Percentiles rank a stretch among this genome's conserved stretches.
phyloP scores from a whole-genome alignment of 2,329 filamentous ascomycete species.

The Aspergillus sp. region DNA sequence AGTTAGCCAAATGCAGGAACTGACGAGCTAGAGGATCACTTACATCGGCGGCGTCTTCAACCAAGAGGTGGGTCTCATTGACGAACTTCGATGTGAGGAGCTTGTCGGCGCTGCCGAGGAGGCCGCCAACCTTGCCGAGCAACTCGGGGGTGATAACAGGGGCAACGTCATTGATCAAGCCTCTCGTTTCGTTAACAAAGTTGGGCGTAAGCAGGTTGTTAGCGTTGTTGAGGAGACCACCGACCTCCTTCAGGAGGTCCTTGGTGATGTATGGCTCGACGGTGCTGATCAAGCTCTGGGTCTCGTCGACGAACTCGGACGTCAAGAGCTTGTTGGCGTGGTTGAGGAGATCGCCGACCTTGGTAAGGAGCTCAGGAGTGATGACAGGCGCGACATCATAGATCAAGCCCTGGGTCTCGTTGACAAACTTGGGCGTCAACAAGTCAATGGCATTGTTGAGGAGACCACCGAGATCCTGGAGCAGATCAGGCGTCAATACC shows the following conservation, averaged over 20 bases:
- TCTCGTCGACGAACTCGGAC: conserved; percentile 16
- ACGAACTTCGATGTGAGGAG: conserved; percentile 17
- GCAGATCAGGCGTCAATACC: conserved; percentile 14
- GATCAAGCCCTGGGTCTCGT: conserved; percentile 12
- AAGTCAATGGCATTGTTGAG: conserved; percentile 16
- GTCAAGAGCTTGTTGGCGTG: conserved; percentile 18
- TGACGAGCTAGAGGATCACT: conserved; percentile 3
- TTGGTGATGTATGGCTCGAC: conserved; percentile 18
- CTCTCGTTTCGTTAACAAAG: conserved; percentile 20
- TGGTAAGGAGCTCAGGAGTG: conserved; percentile 12
- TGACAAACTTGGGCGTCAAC: conserved; percentile 14
- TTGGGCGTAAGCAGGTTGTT: conserved; percentile 23
- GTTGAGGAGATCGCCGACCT: conserved; percentile 11
- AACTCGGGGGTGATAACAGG: conserved; percentile 6
- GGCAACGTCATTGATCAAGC: conserved; percentile 10
- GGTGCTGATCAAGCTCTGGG: conserved; percentile 13
- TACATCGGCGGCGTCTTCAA: conserved; percentile 23
- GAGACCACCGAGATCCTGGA: conserved; percentile 12
- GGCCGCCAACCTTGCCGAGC: conserved; percentile 3
- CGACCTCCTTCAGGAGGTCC: conserved; percentile 14
- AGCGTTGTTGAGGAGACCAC: conserved; percentile 16
- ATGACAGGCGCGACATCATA: conserved; percentile 9
- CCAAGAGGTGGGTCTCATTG: conserved; percentile 8
- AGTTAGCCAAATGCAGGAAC: conserved; percentile 5
- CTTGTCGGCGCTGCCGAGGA: conserved; percentile 6